phyloP scores from a whole-genome alignment of 2,329 filamentous ascomycete genomes.

The Cercospora sp. region DNA sequence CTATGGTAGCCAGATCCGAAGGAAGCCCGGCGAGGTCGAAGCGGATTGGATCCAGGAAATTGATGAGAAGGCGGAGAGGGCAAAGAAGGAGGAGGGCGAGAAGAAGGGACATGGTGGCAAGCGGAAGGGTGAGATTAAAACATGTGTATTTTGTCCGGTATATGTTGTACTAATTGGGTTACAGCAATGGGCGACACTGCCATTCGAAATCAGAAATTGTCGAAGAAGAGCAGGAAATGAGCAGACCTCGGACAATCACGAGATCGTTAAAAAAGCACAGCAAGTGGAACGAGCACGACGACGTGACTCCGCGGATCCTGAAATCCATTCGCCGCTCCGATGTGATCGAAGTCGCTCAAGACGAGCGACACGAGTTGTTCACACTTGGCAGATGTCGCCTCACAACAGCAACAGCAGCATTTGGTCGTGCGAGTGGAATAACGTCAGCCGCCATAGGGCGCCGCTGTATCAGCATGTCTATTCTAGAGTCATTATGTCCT shows the following conservation, averaged over 20 bases:
- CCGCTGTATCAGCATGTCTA: neutral
- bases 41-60: constrained; percentile 88
- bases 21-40: constrained; percentile 72
- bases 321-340: neutral
- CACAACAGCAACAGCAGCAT: neutral
- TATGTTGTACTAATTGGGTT: neutral
- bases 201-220: constrained; percentile 25
- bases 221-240: constrained; percentile 28
- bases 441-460: neutral
- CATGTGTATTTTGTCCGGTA: too few relatives aligned
- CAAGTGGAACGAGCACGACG: neutral
- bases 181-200: constrained; percentile 23
- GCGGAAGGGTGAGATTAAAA: constrained; percentile 16
- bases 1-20: constrained; percentile 71
- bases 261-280: neutral
- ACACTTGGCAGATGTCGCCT: neutral
- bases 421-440: neutral
- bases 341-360: neutral
- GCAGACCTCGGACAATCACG: neutral
- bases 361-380: neutral
- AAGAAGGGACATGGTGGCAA: constrained; percentile 29
- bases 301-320: neutral
- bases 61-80: constrained; percentile 62
- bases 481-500: neutral
- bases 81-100: constrained; percentile 58